Evolutionary conservation across 2,329 filamentous ascomycete genomes (phyloP), one percentile per base, ranked within the genome.

Genomic region (Epichloe coenophiala): DNA sequence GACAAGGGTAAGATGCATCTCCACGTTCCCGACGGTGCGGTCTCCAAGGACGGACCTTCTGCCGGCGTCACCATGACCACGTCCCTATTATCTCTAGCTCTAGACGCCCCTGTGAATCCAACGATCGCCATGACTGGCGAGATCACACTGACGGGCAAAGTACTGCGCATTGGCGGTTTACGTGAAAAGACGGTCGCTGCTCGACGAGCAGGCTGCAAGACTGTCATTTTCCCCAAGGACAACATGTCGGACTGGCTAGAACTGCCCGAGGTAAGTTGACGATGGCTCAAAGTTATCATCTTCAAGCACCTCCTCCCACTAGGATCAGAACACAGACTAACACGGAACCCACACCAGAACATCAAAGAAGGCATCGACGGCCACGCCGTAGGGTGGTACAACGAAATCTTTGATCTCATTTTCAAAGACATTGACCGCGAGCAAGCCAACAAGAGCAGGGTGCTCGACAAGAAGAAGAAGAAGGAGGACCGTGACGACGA

Each of bases 41-140:
- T 96, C 51, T 87, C 86, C 58, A 98, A 98, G 70, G 93, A 98
- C 64, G 93, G 86, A 0, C 87, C 87, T 4, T 90, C 85, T 45
- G 93, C 93, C 19, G 93, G 93, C 64, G 93, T 98, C 62, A 98
- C 93, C 6, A 98, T 98, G 93, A 86, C 93, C n/a, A 95, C 89
- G 6, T 89, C 86, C 52, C 70, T 98, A 60, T 74, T 98, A 47
- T 91, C 86, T 48, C 73, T 98, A 54, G 91, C 88, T 8, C 71
- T 97, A 39, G 81, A 95, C 57, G 77, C 78, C 44, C 77, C 84
- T 15, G 76, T 98, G 47, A 77, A 89, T 62, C 88, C 91, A 6
- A 88, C 87, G 1, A 83, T 97, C 58, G 91, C 94, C 53, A 98
- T 98, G 93, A 98, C 93, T 1, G 93, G 93, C 56, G 93, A 98